Evolutionary conservation across 75 land plant species (phyloP).

Genomic region (Isoetes taiwanensis): DNA sequence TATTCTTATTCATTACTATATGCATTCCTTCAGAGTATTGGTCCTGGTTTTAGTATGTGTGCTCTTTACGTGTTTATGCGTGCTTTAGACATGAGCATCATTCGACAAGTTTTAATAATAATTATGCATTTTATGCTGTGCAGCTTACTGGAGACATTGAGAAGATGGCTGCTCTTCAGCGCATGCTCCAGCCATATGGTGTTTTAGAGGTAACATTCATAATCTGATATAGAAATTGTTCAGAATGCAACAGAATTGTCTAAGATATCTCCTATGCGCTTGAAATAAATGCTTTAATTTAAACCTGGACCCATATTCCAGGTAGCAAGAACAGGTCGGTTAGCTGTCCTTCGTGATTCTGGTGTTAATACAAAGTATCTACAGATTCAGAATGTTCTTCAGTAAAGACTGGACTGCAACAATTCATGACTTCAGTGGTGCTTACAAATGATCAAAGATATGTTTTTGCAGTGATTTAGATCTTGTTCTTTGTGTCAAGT

Average conservation of each 20-base stretch:
- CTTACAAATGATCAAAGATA: no score
- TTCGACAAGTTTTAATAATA: not conserved
- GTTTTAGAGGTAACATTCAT: constrained; percentile 65
- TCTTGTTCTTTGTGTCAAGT: no score
- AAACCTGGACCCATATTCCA: constrained; percentile 3
- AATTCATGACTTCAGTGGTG: no score
- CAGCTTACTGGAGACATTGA: constrained; percentile 82
- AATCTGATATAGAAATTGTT: not conserved
- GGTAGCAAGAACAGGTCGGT: constrained; percentile 64
- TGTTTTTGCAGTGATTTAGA: no score
- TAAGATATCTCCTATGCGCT: not conserved
- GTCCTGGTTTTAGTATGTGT: not conserved
- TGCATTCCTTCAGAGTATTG: not conserved
- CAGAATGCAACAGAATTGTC: not conserved
- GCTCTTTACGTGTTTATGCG: not conserved
- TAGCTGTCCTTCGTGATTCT: constrained; percentile 52
- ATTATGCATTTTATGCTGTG: not conserved
- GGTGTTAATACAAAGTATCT: constrained; percentile 48
- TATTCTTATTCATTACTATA: no score
- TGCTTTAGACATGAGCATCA: no score
- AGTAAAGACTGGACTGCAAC: no score
- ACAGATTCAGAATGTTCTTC: no score
- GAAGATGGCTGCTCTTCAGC: constrained; percentile 91
- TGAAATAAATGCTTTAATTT: no score
- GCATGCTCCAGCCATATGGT: constrained; percentile 81